A percentile compares a stretch with the other conserved stretches of the same genome.
Conservation (phyloP, 371 early-diverging fungal genomes). For the Mortierella sp. region DNA sequence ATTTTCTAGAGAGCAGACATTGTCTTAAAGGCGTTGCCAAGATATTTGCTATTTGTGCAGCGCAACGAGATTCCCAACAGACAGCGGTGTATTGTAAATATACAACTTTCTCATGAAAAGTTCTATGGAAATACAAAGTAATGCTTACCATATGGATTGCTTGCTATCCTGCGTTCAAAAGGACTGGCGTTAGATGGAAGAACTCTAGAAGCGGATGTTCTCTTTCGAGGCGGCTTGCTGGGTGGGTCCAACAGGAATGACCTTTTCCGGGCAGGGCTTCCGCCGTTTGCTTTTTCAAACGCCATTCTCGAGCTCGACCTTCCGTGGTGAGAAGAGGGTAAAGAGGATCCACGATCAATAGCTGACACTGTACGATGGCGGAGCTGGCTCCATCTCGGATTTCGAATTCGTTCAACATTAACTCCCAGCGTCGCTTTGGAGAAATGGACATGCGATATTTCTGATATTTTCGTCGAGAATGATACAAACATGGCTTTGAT, state of each 20-base stretch:
- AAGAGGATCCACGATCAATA: not conserved
- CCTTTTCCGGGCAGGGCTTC: not conserved
- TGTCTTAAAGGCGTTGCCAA: slow-evolving; percentile 37
- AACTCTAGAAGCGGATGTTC: not conserved
- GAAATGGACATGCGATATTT: not conserved
- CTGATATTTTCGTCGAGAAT: not conserved
- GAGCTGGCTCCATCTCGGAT: not conserved
- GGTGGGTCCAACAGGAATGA: slow-evolving; percentile 36
- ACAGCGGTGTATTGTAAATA: not conserved
- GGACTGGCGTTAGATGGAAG: not conserved
- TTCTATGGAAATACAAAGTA: not conserved
- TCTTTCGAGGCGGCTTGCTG: slow-evolving; percentile 14
- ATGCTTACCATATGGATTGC: slow-evolving; percentile 42
- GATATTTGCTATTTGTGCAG: slow-evolving; percentile 20
- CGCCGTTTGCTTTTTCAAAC: no score
- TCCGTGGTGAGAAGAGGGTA: not conserved
- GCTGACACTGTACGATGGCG: not conserved
- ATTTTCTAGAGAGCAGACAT: slow-evolving; percentile 36
- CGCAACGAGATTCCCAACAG: not conserved
- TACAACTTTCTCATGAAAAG: not conserved
- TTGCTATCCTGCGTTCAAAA: slow-evolving; percentile 27
- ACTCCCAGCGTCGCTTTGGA: not conserved
- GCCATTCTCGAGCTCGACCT: not conserved
- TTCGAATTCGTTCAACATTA: not conserved
- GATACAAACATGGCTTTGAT: not conserved